Conservation (phyloP, 2,329 filamentous ascomycete species). For the Septoria petroselini region DNA sequence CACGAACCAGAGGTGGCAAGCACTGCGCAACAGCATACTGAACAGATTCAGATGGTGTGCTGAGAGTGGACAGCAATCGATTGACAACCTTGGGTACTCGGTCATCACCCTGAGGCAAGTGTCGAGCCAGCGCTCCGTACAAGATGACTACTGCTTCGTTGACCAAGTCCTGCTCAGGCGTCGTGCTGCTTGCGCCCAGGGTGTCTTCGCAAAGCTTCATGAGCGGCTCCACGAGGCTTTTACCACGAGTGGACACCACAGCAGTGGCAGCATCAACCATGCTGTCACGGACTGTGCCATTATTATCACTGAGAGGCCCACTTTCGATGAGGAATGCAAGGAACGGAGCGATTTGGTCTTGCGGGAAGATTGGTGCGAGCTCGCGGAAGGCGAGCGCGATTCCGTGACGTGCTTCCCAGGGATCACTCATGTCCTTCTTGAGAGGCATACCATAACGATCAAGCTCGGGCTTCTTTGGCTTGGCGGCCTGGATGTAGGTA, state of each 20-base stretch:
- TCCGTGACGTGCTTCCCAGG: conserved; percentile 87
- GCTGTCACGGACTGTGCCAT: conserved; percentile 71
- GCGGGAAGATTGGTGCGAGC: conserved; percentile 67
- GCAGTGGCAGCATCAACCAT: conserved; percentile 88
- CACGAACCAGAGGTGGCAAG: conserved; percentile 81
- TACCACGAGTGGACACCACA: conserved; percentile 77
- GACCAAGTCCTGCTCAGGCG: conserved; percentile 78
- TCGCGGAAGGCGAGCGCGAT: conserved; percentile 84
- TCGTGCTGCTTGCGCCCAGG: conserved; percentile 79
- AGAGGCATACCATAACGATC: conserved; percentile 94
- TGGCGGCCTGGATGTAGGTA: conserved; percentile 74
- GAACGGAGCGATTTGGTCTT: conserved; percentile 69
- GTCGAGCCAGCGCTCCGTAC: conserved; percentile 88
- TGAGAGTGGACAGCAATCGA: conserved; percentile 78
- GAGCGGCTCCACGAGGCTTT: conserved; percentile 76
- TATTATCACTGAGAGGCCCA: conserved; percentile 82
- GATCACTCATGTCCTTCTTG: conserved; percentile 82
- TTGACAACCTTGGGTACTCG: conserved; percentile 87
- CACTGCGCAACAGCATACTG: conserved; percentile 96
- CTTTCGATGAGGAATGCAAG: conserved; percentile 80
- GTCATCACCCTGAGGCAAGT: conserved; percentile 78
- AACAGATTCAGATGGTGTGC: conserved; percentile 92
- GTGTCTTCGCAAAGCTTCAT: conserved; percentile 91
- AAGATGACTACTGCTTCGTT: conserved; percentile 98
- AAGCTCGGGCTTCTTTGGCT: conserved; percentile 75